Percentiles rank a stretch among this genome's conserved stretches.
Evolutionary conservation across 2,329 filamentous ascomycete genomes (phyloP).

Genomic region (Cladosporium velox): DNA sequence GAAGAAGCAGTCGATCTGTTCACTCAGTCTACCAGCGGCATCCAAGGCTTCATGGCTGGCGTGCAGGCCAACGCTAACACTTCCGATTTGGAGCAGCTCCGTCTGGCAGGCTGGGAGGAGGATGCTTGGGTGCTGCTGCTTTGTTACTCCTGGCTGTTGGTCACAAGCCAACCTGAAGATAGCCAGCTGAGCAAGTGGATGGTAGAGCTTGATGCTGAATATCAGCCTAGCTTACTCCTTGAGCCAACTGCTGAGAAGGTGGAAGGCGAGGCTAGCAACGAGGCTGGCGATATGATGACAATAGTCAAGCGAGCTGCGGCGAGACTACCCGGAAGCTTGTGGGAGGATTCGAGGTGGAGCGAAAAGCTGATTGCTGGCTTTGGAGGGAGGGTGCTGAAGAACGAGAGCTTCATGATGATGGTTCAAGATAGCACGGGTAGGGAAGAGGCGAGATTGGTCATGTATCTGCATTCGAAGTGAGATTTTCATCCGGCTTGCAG

Average conservation of each 20-base stretch:
- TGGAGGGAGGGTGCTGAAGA: constrained; percentile 34
- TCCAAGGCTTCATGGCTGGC: constrained; percentile 35
- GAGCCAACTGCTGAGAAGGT: constrained; percentile 14
- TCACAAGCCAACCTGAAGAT: constrained; percentile 61
- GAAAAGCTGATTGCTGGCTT: constrained; percentile 33
- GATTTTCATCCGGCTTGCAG: background rate
- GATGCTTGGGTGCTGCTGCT: constrained; percentile 40
- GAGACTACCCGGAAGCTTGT: constrained; percentile 27
- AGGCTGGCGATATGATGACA: constrained; percentile 30
- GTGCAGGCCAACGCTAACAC: constrained; percentile 36
- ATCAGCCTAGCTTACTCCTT: constrained; percentile 12
- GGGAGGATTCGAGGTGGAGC: constrained; percentile 33
- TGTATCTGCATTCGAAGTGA: constrained; percentile 33
- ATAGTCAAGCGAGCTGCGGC: constrained; percentile 29
- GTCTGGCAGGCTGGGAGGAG: constrained; percentile 40
- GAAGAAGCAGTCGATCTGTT: constrained; percentile 16
- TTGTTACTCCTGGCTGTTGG: constrained; percentile 30
- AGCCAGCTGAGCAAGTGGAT: constrained; percentile 14
- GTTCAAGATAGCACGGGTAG: constrained; percentile 27
- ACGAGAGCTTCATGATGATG: constrained; percentile 39
- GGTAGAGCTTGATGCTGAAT: constrained; percentile 12
- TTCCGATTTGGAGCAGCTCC: constrained; percentile 33
- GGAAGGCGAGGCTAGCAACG: constrained; percentile 25
- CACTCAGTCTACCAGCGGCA: constrained; percentile 5
- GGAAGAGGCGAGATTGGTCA: constrained; percentile 32